Percentiles rank a stretch among this genome's conserved stretches.
These are phyloP conservation scores for Penicillium vulpinum DNA, from an alignment of 2,329 filamentous ascomycete genomes.

Conservation along the genomic window DNA sequence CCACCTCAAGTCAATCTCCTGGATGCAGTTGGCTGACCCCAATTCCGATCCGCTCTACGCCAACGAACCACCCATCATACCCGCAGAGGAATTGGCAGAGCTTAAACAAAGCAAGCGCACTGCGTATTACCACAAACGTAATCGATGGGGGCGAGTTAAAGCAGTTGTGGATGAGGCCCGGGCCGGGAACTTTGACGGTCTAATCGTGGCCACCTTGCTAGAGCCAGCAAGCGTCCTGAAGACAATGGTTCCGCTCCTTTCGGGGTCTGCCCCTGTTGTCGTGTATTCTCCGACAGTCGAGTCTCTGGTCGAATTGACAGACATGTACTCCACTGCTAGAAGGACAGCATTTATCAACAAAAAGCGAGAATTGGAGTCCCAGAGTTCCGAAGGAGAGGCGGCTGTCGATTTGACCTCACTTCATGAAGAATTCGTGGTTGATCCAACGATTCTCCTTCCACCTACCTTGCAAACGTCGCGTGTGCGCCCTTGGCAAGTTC, in stretches of 20 bases:
- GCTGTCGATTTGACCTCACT: slow-evolving; percentile 26
- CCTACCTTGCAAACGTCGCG: slow-evolving; percentile 78
- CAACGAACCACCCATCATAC: slow-evolving; percentile 60
- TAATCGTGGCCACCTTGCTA: slow-evolving; percentile 80
- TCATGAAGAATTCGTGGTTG: slow-evolving; percentile 75
- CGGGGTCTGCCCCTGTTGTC: slow-evolving; percentile 79
- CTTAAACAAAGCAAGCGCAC: slow-evolving; percentile 82
- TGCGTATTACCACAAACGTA: slow-evolving; percentile 84
- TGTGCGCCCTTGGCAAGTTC: slow-evolving; percentile 80
- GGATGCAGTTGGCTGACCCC: slow-evolving; percentile 86
- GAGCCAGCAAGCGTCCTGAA: slow-evolving; percentile 74
- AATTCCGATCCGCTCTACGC: slow-evolving; percentile 71
- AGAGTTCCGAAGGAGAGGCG: slow-evolving; percentile 9
- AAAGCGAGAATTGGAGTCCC: slow-evolving; percentile 33
- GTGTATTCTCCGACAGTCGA: slow-evolving; percentile 83
- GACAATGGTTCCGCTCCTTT: slow-evolving; percentile 74
- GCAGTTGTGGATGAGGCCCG: slow-evolving; percentile 73
- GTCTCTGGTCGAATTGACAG: slow-evolving; percentile 72
- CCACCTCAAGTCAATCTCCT: slow-evolving; percentile 80
- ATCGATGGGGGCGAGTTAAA: slow-evolving; percentile 73
- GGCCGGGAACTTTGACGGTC: slow-evolving; percentile 75
- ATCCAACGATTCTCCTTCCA: slow-evolving; percentile 79
- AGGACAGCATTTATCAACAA: slow-evolving; percentile 66
- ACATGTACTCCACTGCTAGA: slow-evolving; percentile 79
- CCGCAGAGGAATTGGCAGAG: slow-evolving; percentile 61